Evolutionary conservation across 2,329 filamentous ascomycete species (phyloP).

Genomic region (Xylogone sp.): DNA sequence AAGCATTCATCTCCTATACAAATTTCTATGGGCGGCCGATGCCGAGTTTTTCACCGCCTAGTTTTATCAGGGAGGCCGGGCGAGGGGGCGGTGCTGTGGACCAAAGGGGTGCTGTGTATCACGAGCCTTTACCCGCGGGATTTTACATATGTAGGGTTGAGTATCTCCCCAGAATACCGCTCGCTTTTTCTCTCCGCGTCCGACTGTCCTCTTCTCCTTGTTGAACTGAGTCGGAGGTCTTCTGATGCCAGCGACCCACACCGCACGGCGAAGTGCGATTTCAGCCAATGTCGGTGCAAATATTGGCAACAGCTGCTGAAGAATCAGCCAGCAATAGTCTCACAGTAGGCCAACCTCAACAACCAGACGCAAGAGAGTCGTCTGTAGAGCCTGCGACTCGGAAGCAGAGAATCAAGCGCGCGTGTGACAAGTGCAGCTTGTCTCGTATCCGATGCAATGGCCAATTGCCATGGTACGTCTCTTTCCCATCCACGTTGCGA

Average conservation of each 20-base stretch:
- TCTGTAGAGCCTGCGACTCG: not conserved
- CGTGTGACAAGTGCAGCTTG: slow-evolving; percentile 34
- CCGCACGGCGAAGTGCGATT: not conserved
- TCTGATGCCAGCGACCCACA: not conserved
- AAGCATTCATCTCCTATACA: too few relatives aligned
- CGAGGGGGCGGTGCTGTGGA: too few relatives aligned
- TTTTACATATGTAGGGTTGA: not conserved
- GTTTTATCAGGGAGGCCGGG: too few relatives aligned
- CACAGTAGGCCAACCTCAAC: not conserved
- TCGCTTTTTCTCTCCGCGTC: not conserved
- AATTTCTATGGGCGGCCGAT: too few relatives aligned
- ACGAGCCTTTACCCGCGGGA: too few relatives aligned
- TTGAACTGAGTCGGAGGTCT: not conserved
- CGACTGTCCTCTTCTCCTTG: not conserved
- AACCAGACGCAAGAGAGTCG: not conserved
- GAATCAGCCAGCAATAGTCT: not conserved
- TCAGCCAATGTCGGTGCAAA: not conserved
- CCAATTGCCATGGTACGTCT: slow-evolving; percentile 31
- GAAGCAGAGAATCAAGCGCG: slow-evolving; percentile 23
- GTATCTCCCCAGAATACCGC: not conserved
- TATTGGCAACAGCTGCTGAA: not conserved
- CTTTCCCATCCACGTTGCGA: too few relatives aligned
- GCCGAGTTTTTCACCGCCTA: too few relatives aligned
- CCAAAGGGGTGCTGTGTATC: too few relatives aligned
- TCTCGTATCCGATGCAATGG: slow-evolving; percentile 41